These are phyloP conservation scores for Mentha longifolia DNA, from an alignment of 257 asterid species.

Conservation along the genomic window DNA sequence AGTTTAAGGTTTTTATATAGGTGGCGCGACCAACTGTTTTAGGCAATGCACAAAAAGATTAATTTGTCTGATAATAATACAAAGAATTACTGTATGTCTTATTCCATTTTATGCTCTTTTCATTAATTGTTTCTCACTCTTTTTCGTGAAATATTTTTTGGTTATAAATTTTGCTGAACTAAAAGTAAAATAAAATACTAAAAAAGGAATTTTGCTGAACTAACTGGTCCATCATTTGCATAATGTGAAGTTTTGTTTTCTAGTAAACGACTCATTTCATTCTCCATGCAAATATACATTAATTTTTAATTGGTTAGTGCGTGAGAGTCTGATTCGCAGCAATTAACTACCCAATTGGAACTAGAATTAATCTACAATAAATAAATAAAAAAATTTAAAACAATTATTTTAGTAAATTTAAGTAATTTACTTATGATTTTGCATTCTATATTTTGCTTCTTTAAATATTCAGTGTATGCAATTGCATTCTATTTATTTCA, in stretches of 20 bases:
- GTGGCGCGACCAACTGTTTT: conserved; percentile 18
- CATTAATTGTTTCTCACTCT: conserved; percentile 32
- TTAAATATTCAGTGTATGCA: no score
- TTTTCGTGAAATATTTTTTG: conserved; percentile 42
- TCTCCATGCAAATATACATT: conserved; percentile 44
- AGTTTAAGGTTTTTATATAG: conserved; percentile 54
- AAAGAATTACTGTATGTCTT: conserved; percentile 28
- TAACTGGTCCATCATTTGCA: conserved; percentile 42
- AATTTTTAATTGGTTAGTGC: conserved; percentile 20
- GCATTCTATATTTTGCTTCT: no score
- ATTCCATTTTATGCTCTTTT: conserved; percentile 33
- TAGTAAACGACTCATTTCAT: conserved; percentile 32
- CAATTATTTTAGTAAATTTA: not conserved
- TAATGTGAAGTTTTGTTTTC: conserved; percentile 31
- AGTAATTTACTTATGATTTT: no score
- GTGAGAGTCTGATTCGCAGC: conserved; percentile 18
- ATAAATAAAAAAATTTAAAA: not conserved
- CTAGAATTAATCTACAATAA: not conserved
- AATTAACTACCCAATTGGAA: conserved; percentile 35
- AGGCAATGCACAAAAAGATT: conserved; percentile 20
- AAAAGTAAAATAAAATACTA: not conserved
- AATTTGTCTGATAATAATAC: conserved; percentile 21
- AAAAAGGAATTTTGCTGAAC: conserved; percentile 27
- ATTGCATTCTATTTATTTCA: no score
- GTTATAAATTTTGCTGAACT: conserved; percentile 35